These are phyloP conservation scores for Nicotiana tabacum DNA, from an alignment of 257 asterid genomes.

Conservation along the genomic window DNA sequence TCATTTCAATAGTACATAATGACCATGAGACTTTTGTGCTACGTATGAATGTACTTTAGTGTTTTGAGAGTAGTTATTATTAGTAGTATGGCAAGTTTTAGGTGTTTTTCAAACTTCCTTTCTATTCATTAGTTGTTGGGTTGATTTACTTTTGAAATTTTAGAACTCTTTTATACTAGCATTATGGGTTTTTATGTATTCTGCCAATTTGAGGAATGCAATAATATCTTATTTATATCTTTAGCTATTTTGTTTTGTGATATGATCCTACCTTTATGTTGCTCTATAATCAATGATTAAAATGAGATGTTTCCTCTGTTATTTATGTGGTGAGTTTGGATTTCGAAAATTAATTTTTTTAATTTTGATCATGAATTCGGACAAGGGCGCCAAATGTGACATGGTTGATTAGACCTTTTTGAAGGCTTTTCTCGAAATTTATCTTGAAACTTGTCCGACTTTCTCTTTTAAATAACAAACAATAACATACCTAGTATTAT, in stretches of 20 bases:
- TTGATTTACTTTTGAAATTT: background rate
- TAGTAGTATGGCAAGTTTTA: background rate
- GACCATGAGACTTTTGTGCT: background rate
- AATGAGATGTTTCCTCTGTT: background rate
- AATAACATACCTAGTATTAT: too few relatives aligned
- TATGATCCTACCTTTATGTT: background rate
- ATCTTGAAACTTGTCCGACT: too few relatives aligned
- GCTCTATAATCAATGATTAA: background rate
- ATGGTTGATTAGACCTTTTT: too few relatives aligned
- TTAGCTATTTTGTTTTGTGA: background rate
- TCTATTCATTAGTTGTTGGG: background rate
- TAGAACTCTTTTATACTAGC: background rate
- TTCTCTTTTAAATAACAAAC: too few relatives aligned
- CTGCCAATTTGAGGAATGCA: background rate
- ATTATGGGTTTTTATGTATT: background rate
- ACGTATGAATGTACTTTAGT: constrained; percentile 6
- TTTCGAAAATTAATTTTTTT: too few relatives aligned
- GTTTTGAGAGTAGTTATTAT: background rate
- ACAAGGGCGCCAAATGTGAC: too few relatives aligned
- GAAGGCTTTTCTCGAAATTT: too few relatives aligned
- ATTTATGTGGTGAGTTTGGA: too few relatives aligned
- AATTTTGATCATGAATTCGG: too few relatives aligned
- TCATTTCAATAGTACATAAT: background rate
- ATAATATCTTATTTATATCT: background rate
- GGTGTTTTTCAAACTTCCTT: background rate